phyloP scores from a whole-genome alignment of 257 asterid genomes.

The Nicotiana benthamiana region DNA sequence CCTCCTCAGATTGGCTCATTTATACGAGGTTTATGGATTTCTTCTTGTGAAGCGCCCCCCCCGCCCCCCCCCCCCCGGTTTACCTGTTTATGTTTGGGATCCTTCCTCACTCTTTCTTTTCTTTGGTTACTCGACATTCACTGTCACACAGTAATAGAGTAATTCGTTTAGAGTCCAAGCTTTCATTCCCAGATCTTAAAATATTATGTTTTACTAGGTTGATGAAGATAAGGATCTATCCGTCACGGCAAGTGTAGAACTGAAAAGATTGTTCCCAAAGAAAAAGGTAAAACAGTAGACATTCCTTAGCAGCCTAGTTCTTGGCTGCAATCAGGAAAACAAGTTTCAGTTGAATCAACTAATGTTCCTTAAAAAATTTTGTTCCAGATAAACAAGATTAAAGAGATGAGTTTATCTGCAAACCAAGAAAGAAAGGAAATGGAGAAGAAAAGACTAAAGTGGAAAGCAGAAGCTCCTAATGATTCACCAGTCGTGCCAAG shows the following conservation, averaged over 20 bases:
- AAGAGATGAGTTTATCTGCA: slow-evolving; percentile 19
- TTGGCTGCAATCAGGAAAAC: neutral
- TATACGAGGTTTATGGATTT: slow-evolving; percentile 64
- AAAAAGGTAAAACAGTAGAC: slow-evolving; percentile 43
- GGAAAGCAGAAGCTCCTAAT: slow-evolving; percentile 13
- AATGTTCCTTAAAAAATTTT: neutral
- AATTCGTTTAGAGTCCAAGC: too few species aligned
- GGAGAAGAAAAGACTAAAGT: slow-evolving; percentile 19
- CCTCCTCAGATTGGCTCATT: slow-evolving; percentile 84
- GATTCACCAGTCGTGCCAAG: slow-evolving; percentile 11
- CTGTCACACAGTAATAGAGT: too few species aligned
- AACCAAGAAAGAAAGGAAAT: slow-evolving; percentile 22
- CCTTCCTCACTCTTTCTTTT: neutral
- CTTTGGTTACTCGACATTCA: neutral
- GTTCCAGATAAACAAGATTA: slow-evolving; percentile 11
- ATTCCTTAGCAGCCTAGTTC: neutral
- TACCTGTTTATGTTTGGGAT: neutral
- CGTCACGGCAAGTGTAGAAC: slow-evolving; percentile 50
- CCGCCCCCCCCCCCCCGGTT: neutral
- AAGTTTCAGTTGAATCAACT: neutral
- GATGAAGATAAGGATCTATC: slow-evolving; percentile 90
- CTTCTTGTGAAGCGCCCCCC: too few species aligned
- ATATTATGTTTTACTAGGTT: slow-evolving; percentile 25
- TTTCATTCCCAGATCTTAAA: neutral
- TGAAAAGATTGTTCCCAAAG: slow-evolving; percentile 59